Evolutionary conservation across 176 grass and related monocot species (phyloP), one percentile per base, ranked within the genome.

Genomic region (Raddia distichophylla): DNA sequence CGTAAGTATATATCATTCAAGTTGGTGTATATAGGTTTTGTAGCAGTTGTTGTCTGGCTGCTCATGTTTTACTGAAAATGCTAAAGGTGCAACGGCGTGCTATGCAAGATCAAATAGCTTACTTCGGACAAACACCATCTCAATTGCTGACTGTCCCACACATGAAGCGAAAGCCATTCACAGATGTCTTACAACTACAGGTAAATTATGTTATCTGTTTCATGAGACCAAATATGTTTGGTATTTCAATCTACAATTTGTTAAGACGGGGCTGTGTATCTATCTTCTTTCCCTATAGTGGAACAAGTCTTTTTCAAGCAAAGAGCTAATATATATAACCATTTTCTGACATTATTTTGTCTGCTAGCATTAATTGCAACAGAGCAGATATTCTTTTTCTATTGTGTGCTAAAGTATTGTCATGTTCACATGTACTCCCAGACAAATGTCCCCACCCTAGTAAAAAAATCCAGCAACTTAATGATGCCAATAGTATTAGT

Each of bases 61-160:
- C 62, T 84, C 50, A 89, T 79, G 33, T 88, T 75, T 87, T 76
- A 61, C 48, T 67, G 34, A 57, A 86, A 88, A 77, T 65, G 10
- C 33, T 61, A 74, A 82, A 98, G 96, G 96, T 91, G 76, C 86
- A 98, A 90, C 83, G 79, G 72, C 88, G 82, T 84, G 96, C 96
- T 75, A 98, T 89, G 52, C 96, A 98, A 90, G 96, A 98, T 81
- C 96, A 98, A 81, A 98, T 98, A 69, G 89, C 93, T 71, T 98
- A 98, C 81, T 98, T 98, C 87, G 96, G 96, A 67, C 96, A 98
- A 91, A 98, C 96, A 43, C 93, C 96, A 75, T 98, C 93, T 85
- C 96, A 98, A 61, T 73, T 98, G 82, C 79, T 98, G 33, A 86
- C 84, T 71, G 52, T 90, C 56, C 96, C 93, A 18, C 96, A 98